phyloP scores from a whole-genome alignment of 2,329 filamentous ascomycete species.

The Nothophoma quercina region DNA sequence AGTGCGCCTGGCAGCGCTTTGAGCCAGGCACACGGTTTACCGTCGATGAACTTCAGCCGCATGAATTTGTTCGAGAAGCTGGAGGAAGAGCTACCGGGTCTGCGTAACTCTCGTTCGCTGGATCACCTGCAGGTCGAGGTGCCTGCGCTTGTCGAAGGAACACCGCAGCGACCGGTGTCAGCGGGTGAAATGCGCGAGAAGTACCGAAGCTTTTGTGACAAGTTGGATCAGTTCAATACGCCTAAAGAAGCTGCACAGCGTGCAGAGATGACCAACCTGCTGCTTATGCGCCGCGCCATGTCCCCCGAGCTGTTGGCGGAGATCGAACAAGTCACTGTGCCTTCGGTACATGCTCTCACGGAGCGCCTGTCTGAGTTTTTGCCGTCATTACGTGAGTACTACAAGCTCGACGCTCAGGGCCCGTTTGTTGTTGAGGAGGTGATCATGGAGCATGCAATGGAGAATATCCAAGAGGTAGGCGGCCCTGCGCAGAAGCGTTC shows the following conservation, averaged over 20 bases:
- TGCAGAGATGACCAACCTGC: conserved; percentile 21
- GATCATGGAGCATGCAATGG: conserved; percentile 48
- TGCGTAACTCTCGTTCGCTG: conserved; percentile 49
- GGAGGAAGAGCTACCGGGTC: conserved; percentile 54
- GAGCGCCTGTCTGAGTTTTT: conserved; percentile 56
- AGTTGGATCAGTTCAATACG: conserved; percentile 49
- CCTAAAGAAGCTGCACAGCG: conserved; percentile 16
- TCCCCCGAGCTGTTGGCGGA: conserved; percentile 54
- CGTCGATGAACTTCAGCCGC: conserved; percentile 58
- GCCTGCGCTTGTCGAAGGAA: conserved; percentile 41
- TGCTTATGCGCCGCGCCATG: conserved; percentile 39
- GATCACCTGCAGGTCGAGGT: conserved; percentile 38
- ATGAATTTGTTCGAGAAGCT: conserved; percentile 56
- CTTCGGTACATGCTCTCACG: conserved; percentile 55
- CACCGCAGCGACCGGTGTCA: conserved; percentile 47
- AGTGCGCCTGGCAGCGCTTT: conserved; percentile 32
- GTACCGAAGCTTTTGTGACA: conserved; percentile 56
- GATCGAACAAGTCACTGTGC: conserved; percentile 56
- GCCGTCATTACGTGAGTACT: conserved; percentile 53
- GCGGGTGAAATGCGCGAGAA: conserved; percentile 51
- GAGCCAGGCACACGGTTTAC: conserved; percentile 49
- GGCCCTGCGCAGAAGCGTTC: conserved; percentile 44
- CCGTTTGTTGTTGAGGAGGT: conserved; percentile 47
- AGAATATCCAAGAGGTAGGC: conserved; percentile 40
- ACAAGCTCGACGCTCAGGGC: conserved; percentile 44